Percentiles rank a stretch among this genome's conserved stretches.
phyloP scores from a whole-genome alignment of 108 stramenopile species.

The Nitzschia sp. region DNA sequence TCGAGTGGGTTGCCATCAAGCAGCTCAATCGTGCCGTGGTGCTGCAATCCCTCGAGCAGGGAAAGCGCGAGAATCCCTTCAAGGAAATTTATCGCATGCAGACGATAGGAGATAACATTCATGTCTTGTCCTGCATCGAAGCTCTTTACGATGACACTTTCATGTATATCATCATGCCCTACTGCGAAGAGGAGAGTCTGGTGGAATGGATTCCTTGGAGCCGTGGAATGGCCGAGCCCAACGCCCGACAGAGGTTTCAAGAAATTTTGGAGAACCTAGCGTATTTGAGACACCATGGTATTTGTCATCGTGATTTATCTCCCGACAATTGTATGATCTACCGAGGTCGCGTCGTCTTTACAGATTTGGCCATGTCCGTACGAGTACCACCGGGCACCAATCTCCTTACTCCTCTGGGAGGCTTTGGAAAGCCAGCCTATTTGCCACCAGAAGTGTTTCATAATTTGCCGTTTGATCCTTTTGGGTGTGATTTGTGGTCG shows the following conservation, averaged over 20 bases:
- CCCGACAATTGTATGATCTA: constrained; percentile 73
- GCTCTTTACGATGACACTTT: constrained; percentile 58
- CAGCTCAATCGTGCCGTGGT: constrained; percentile 39
- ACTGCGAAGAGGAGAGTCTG: constrained; percentile 52
- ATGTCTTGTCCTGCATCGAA: constrained; percentile 45
- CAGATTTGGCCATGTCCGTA: constrained; percentile 79
- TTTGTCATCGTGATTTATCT: constrained; percentile 64
- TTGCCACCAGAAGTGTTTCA: constrained; percentile 65
- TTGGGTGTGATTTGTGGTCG: constrained; percentile 81
- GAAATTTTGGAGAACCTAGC: constrained; percentile 52
- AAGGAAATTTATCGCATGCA: constrained; percentile 50
- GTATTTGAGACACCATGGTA: constrained; percentile 39
- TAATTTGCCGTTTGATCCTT: constrained; percentile 58
- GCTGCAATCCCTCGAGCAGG: constrained; percentile 8
- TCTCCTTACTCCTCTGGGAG: constrained; percentile 35
- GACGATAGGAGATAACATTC: constrained; percentile 44
- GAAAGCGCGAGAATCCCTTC: constrained; percentile 45
- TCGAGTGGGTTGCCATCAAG: constrained; percentile 49
- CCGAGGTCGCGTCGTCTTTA: constrained; percentile 42
- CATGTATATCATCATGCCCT: constrained; percentile 68
- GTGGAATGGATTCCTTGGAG: constrained; percentile 36
- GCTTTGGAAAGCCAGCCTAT: constrained; percentile 64
- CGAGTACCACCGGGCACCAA: constrained; percentile 42
- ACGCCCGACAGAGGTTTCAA: constrained; percentile 42
- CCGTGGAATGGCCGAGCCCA: constrained; percentile 23